Base-by-base conservation (phyloP, 139 green algal genomes). In the Nannochloris sp. region DNA sequence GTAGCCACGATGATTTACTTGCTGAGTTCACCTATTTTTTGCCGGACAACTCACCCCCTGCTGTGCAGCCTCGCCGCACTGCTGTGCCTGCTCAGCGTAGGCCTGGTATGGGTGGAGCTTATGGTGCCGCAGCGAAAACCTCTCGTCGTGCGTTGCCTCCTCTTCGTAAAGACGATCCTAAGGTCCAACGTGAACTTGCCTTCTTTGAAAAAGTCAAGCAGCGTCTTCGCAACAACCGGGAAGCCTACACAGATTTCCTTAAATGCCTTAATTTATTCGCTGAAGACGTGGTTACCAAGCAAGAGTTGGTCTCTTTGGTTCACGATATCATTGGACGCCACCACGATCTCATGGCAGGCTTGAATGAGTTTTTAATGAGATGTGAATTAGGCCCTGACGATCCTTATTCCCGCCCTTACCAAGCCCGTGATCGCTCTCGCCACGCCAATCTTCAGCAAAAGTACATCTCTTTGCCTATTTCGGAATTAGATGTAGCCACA, bases 21-120 rank as follows among this genome's bases (percentile, higher is more conserved):
- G 81, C 95, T 42, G 92, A 99, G 80, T 99, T 99, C 78, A 95
- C 88, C 5, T 98, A 97, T 84, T 98, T 99, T 78, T 78, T 99
- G 64, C 93, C 93, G 6, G 91, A 98, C 67, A 86, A 84, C 46
- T 79, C 72, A 8, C 70, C 85, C 3, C 67, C 85, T 35, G 47
- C 56, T 46, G 47, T 2, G 30, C 12, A 4, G 37, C 14, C n/a
- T 10, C 6, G 13, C 45, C 60, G 44, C 23, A 8, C 61, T 34
- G 35, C 59, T 46, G 61, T 38, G 47, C 32, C 42, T 27, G n/a
- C 53, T 7, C 24, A 31, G 27, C 46, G 47, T 59, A 19, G 25
- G 15, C 33, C 12, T 30, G 64, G 44, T 27, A 4, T 38, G 38
- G 31, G 51, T 1, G 64, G 64, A 24, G 31, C 55, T 12, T 44